Evolutionary conservation across 768 basidiomycete genomes (phyloP).

Genomic region (Termitomyces sp.): DNA sequence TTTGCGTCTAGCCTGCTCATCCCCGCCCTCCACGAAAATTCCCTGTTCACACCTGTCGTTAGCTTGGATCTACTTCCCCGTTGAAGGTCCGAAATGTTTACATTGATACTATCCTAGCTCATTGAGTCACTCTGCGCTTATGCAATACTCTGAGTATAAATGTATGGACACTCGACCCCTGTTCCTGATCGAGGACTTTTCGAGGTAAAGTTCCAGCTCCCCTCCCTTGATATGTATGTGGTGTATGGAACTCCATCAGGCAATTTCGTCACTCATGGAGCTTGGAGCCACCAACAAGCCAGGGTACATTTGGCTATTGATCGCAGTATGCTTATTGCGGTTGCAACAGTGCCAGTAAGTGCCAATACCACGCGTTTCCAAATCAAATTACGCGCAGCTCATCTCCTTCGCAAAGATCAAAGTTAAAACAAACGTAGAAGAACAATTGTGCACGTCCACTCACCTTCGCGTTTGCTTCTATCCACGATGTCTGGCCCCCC

Average conservation of each 20-base stretch:
- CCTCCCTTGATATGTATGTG: conserved; percentile 8
- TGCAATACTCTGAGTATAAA: not conserved
- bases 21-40: not conserved
- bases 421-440: not conserved
- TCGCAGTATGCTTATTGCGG: not conserved
- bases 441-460: not conserved
- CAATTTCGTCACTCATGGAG: conserved; percentile 3
- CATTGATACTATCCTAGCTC: not conserved
- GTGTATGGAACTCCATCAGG: conserved; percentile 14
- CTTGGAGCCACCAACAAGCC: not conserved
- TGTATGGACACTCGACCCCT: conserved; percentile 5
- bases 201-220: not conserved
- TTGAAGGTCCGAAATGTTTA: not conserved
- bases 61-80: conserved; percentile 2
- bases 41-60: not conserved
- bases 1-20: no score
- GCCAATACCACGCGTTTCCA: not conserved
- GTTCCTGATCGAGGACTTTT: conserved; percentile 12
- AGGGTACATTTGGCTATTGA: conserved; percentile 4
- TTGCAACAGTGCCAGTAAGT: not conserved
- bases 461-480: no score
- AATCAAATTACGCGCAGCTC: not conserved
- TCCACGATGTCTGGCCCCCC: not conserved
- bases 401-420: no score
- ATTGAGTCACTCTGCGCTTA: not conserved